A percentile compares a stretch with the other conserved stretches of the same genome.
phyloP scores from a whole-genome alignment of 257 asterid genomes.

The Solanum microdontum region DNA sequence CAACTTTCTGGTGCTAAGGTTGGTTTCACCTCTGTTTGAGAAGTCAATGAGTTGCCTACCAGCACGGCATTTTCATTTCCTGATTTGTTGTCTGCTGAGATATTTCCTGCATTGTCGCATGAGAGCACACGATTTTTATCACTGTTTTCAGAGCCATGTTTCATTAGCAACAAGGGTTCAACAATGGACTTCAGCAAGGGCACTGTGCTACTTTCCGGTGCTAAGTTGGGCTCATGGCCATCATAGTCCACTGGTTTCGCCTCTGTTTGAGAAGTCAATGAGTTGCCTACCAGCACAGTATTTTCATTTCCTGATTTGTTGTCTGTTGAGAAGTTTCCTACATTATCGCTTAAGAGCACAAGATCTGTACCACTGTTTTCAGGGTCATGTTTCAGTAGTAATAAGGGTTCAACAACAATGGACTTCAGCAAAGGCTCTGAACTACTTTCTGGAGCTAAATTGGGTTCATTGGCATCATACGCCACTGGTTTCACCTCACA shows the following conservation, averaged over 20 bases:
- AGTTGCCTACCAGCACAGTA: background rate
- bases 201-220: conserved; percentile 4
- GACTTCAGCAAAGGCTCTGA: background rate
- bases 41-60: background rate
- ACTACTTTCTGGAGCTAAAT: conserved; percentile 7
- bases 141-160: conserved; percentile 7
- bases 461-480: background rate
- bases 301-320: background rate
- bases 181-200: background rate
- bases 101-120: background rate
- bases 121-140: background rate
- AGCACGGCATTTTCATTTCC: conserved; percentile 4
- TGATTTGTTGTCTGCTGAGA: background rate
- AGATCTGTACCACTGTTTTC: background rate
- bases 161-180: background rate
- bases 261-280: background rate
- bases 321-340: background rate
- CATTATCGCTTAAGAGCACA: background rate
- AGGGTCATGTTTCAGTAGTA: conserved; percentile 8
- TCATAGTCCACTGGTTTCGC: background rate
- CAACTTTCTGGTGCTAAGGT: conserved; percentile 2
- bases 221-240: background rate
- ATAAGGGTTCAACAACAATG: background rate
- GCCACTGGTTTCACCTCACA: background rate
- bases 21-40: background rate